Percentiles rank a stretch among this genome's conserved stretches.
These are phyloP conservation scores for Blakeslea trispora DNA, from an alignment of 371 early-diverging fungal species.

Conservation along the genomic window DNA sequence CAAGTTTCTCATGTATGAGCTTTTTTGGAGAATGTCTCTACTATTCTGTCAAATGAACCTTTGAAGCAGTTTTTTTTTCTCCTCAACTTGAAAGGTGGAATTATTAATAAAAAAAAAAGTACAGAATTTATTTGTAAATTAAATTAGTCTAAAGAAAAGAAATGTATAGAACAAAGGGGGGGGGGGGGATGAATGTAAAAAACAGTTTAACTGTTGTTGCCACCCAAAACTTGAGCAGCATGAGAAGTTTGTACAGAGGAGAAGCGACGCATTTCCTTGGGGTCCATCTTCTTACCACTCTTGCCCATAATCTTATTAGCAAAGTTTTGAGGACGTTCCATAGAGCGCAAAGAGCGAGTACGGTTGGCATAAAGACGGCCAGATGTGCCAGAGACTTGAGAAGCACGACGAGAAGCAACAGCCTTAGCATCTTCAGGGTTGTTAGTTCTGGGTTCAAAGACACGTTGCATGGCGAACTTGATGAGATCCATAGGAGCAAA, in stretches of 20 bases:
- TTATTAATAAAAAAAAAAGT: no score
- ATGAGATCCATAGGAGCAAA: constrained; percentile 68
- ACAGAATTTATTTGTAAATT: no score
- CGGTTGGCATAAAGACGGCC: constrained; percentile 41
- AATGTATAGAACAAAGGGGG: background rate
- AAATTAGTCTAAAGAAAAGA: no score
- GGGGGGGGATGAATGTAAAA: background rate
- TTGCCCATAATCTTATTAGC: constrained; percentile 27
- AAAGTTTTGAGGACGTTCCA: constrained; percentile 38
- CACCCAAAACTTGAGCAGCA: constrained; percentile 22
- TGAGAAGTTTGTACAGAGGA: constrained; percentile 41
- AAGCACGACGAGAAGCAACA: constrained; percentile 27
- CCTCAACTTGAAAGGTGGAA: no score
- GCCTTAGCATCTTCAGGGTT: constrained; percentile 11
- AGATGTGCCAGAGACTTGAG: constrained; percentile 30
- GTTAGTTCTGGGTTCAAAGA: constrained; percentile 45
- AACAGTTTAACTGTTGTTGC: background rate
- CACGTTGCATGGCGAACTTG: constrained; percentile 67
- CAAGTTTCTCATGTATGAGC: no score
- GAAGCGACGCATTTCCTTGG: constrained; percentile 49
- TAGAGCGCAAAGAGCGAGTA: constrained; percentile 24
- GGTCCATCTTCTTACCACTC: constrained; percentile 28
- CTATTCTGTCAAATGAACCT: no score
- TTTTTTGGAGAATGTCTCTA: no score
- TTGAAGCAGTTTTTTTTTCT: no score